phyloP scores from a whole-genome alignment of 2,329 filamentous ascomycete species.

The Colletotrichum sp. region DNA sequence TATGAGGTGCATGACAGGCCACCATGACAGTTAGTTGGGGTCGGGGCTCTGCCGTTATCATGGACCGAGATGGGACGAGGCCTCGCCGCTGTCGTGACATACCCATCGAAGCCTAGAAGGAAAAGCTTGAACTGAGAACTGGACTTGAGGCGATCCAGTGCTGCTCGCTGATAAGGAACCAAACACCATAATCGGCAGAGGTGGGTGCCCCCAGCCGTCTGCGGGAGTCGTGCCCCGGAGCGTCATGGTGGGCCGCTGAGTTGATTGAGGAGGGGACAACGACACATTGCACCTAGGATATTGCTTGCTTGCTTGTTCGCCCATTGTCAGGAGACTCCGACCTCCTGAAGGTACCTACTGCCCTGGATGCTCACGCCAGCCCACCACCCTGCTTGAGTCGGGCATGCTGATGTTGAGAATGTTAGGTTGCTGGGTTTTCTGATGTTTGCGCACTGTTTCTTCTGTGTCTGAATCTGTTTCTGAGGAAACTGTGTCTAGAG shows the following conservation, averaged over 20 bases:
- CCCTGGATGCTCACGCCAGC: not conserved
- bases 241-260: not conserved
- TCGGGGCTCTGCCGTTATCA: not conserved
- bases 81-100: not conserved
- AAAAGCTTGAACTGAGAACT: not conserved
- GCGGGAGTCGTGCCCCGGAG: not conserved
- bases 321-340: slow-evolving; percentile 2
- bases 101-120: not conserved
- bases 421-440: not conserved
- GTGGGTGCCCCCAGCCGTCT: not conserved
- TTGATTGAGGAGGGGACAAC: not conserved
- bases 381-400: not conserved
- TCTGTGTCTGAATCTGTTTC: not conserved
- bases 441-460: not conserved
- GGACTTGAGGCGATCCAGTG: not conserved
- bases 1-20: not conserved
- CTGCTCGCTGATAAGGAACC: not conserved
- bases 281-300: not conserved
- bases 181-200: not conserved
- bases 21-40: not conserved
- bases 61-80: slow-evolving; percentile 2
- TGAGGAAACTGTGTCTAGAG: not conserved
- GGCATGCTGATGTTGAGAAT: not conserved
- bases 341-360: not conserved
- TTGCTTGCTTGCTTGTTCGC: not conserved